Conservation (phyloP, 2,329 filamentous ascomycete species). For the Paecilomyces formosus region DNA sequence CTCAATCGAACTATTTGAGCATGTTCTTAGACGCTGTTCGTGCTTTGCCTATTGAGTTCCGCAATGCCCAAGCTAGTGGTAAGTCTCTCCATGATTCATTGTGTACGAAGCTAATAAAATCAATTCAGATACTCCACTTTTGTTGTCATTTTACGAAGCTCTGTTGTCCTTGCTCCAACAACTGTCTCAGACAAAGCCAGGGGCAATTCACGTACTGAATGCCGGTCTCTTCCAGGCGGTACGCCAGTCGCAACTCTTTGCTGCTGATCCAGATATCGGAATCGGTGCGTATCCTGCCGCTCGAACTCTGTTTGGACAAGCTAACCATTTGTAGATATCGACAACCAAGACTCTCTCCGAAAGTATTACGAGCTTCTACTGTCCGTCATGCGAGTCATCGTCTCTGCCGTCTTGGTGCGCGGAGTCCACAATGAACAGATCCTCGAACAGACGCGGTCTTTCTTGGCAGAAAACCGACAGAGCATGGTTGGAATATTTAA, state of each 20-base stretch:
- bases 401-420: conserved; percentile 70
- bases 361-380: conserved; percentile 81
- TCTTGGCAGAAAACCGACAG: conserved; percentile 74
- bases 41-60: conserved; percentile 65
- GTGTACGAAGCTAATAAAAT: conserved; percentile 3
- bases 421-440: conserved; percentile 71
- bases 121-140: conserved; percentile 43
- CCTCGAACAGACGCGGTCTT: conserved; percentile 66
- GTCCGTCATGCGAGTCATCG: conserved; percentile 72
- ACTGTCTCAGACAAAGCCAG: conserved; percentile 74
- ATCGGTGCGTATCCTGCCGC: conserved; percentile 43
- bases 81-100: conserved; percentile 19
- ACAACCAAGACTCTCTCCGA: conserved; percentile 62
- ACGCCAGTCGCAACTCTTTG: conserved; percentile 75
- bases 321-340: conserved; percentile 44
- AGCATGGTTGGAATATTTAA: conserved; percentile 88
- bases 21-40: conserved; percentile 84
- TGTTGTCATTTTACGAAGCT: conserved; percentile 60
- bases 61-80: conserved; percentile 51
- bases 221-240: conserved; percentile 79
- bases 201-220: conserved; percentile 79
- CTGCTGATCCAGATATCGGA: conserved; percentile 85
- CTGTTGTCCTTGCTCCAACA: conserved; percentile 76
- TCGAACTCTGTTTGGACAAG: not conserved
- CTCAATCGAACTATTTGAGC: conserved; percentile 81